Evolutionary conservation across 164 flowering plant species (phyloP), one percentile per base, ranked within the genome.

Genomic region (Cinnamomum chago): DNA sequence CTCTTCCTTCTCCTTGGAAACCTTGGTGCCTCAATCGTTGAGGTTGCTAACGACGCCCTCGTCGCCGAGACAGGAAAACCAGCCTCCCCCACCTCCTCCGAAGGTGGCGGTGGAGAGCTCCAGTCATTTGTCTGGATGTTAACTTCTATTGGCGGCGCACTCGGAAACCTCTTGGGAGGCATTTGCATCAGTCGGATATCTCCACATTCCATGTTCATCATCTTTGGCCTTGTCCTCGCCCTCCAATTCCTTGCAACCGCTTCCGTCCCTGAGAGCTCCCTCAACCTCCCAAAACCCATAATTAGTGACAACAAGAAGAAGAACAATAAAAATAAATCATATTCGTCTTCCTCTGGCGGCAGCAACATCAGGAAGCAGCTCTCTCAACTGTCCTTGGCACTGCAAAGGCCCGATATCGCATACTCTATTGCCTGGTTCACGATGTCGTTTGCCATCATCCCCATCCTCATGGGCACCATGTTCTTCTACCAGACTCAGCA

Each of bases 41-140:
- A 96, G 81, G 99, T 96, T 62, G 98, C 97, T 13, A 91, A 92
- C 74, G 99, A 96, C 75, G 99, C 99, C 68, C 82, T 96, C 24
- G 99, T 94, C 17, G 97, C 98, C n/a, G 99, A 94, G 79, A 58
- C 80, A 0, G 91, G 90, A 28, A 92, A 90, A 75, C 88, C 82
- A 60, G 77, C 80, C 5, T 12, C 40, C 15, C 20, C 71, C 11
- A 28, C 70, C 62, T 62, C 88, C 13, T 64, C 84, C 6, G 55
- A 86, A 2, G 82, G 82, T 64, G 80, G 88, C 4, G 62, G 81
- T 4, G 94, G 94, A 7, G 89, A 85, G 80, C 92, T 96, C 14
- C 98, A 88, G 77, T 92, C 99, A 28, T 94, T 90, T 81, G 95
- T 83, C 33, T 94, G 95, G 93, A 87, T 88, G 84, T 87, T 88